Percentiles rank a stretch among this genome's conserved stretches.
These are phyloP conservation scores for Ammopiptanthus mongolicus DNA, from an alignment of 306 rosid species.

Conservation along the genomic window DNA sequence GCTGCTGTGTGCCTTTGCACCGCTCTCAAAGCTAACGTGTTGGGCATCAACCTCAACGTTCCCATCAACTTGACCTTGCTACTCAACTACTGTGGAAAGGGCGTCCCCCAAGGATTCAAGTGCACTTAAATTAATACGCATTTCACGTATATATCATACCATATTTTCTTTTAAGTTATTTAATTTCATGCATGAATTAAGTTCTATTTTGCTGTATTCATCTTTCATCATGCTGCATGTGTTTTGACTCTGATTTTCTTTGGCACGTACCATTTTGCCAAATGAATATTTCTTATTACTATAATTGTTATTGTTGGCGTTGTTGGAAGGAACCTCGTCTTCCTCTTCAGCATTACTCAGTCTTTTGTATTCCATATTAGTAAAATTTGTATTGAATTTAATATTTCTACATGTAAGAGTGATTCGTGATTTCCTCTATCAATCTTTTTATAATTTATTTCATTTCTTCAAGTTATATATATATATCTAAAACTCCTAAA, in stretches of 20 bases:
- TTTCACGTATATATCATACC: background rate
- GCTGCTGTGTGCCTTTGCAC: constrained; percentile 94
- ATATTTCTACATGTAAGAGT: background rate
- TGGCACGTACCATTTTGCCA: background rate
- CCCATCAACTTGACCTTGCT: constrained; percentile 59
- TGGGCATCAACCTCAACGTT: constrained; percentile 64
- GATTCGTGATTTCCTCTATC: background rate
- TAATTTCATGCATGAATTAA: background rate
- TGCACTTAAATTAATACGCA: constrained; percentile 41
- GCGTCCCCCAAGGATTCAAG: constrained; percentile 43
- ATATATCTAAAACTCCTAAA: too few relatives aligned
- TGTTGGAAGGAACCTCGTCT: constrained; percentile 20
- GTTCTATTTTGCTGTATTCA: background rate
- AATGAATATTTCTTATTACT: background rate
- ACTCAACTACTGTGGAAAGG: constrained; percentile 64
- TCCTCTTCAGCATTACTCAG: background rate
- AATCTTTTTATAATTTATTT: too few relatives aligned
- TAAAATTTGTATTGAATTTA: background rate
- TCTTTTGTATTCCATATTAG: background rate
- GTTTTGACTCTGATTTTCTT: background rate
- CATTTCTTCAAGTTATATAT: too few relatives aligned
- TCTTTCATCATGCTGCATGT: background rate
- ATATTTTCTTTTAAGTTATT: background rate
- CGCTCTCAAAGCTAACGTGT: constrained; percentile 54
- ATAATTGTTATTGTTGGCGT: background rate